These are phyloP conservation scores for Trypanosoma lewisi DNA, from an alignment of 208 protist species.

Conservation along the genomic window DNA sequence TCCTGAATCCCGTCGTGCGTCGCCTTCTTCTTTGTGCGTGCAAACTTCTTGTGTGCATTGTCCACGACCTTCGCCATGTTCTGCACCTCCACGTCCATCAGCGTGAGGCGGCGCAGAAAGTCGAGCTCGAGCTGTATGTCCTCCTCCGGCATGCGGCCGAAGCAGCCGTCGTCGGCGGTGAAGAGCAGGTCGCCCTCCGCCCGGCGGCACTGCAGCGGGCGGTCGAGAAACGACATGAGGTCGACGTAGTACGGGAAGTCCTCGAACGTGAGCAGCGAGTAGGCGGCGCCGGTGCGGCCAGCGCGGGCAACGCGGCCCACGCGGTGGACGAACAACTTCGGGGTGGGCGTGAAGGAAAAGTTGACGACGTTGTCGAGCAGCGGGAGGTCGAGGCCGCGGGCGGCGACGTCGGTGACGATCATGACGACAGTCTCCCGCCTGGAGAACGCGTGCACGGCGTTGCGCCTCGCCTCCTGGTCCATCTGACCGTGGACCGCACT, in stretches of 20 bases:
- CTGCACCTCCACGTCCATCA: constrained; percentile 71
- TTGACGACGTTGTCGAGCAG: constrained; percentile 99
- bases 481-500: constrained; percentile 96
- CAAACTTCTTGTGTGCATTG: constrained; percentile 89
- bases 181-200: constrained; percentile 67
- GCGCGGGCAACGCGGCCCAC: constrained; percentile 98
- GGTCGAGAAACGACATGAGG: constrained; percentile 84
- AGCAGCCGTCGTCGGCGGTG: constrained; percentile 84
- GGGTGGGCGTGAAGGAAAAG: constrained; percentile 97
- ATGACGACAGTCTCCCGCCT: constrained; percentile 89
- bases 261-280: constrained; percentile 94
- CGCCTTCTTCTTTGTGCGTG: constrained; percentile 86
- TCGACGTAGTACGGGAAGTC: constrained; percentile 94
- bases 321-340: constrained; percentile 98
- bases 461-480: constrained; percentile 96
- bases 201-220: constrained; percentile 58
- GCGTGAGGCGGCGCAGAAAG: constrained; percentile 65
- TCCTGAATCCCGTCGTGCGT: constrained; percentile 87
- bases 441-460: constrained; percentile 94
- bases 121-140: constrained; percentile 86
- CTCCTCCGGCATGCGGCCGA: constrained; percentile 84
- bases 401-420: constrained; percentile 99
- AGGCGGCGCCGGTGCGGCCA: constrained; percentile 94
- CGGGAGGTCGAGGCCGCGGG: constrained; percentile 98
- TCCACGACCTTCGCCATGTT: constrained; percentile 80